Base-by-base conservation (phyloP, 73 alveolate genomes). In the Paramecium caudatum region DNA sequence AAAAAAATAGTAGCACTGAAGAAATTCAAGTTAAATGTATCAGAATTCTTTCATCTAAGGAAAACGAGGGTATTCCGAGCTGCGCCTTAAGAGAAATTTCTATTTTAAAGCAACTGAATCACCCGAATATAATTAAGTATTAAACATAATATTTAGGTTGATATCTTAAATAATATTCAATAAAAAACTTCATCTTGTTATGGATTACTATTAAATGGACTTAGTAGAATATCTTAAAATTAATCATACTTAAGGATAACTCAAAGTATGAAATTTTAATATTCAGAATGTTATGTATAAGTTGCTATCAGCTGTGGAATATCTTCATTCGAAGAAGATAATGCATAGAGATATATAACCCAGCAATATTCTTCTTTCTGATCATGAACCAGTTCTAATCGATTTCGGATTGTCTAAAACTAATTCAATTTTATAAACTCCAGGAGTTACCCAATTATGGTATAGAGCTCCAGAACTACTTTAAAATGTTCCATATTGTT, bases 391-490 rank as follows among this genome's bases (percentile, higher is more conserved):
- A 6, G 49, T 65, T 43, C 9, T 65, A 2, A 65, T 65, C 4
- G 83, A 65, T 65, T 65, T 65, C 17, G 83, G 83, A 65, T 33
- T 36, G 34, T 30, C 83, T 25, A 65, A 49, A n/a, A 43, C 8
- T 33, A n/a, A 32, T 33, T 33, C 83, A 32, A 36, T 15, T 33
- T 32, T 32, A 7, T 2, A 25, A 15, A 65, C 83, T 33, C 83
- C 47, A 30, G 49, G 49, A 33, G 49, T 65, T 13, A 65, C 83
- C 34, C 34, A 65, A 65, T 65, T 65, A 65, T 65, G 83, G 83
- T 95, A 95, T 92, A 91, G 96, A 41, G 95, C 97, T 1, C 98
- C 98, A 12, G 98, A 95, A 91, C 90, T 95, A 81, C 47, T 95
- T 19, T 13, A 33, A 65, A 70, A 93, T 90, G 93, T 93, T 55